These are phyloP conservation scores for Scheffersomyces quercinus DNA, from an alignment of 1,139 yeast genomes.

Conservation along the genomic window DNA sequence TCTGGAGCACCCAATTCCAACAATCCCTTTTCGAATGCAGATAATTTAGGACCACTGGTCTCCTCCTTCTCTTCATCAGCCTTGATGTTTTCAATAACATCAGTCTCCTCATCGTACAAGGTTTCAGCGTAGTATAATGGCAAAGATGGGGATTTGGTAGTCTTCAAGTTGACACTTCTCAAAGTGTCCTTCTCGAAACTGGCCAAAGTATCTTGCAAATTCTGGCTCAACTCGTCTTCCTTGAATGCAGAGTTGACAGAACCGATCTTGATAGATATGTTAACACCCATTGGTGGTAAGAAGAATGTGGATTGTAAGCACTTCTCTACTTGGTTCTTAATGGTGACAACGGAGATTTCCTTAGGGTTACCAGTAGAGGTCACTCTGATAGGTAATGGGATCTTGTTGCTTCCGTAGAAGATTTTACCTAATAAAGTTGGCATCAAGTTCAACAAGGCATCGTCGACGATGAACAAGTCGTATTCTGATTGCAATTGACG, in stretches of 20 bases:
- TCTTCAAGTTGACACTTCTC: slow-evolving; percentile 68
- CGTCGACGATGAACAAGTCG: slow-evolving; percentile 83
- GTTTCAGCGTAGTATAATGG: slow-evolving; percentile 75
- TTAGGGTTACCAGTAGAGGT: slow-evolving; percentile 33
- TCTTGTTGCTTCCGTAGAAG: slow-evolving; percentile 61
- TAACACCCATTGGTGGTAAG: slow-evolving; percentile 74
- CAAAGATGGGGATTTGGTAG: slow-evolving; percentile 73
- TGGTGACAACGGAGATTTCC: slow-evolving; percentile 55
- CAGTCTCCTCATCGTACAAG: slow-evolving; percentile 44
- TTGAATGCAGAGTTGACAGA: slow-evolving; percentile 36
- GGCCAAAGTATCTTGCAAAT: slow-evolving; percentile 57
- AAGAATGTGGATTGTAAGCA: slow-evolving; percentile 60
- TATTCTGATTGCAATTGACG: slow-evolving; percentile 60
- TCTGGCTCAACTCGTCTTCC: slow-evolving; percentile 42
- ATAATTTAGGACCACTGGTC: slow-evolving; percentile 34
- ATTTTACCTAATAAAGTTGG: slow-evolving; percentile 83
- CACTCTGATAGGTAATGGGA: slow-evolving; percentile 72
- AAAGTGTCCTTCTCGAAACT: slow-evolving; percentile 45
- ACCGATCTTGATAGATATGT: slow-evolving; percentile 70
- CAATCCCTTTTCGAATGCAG: slow-evolving; percentile 73
- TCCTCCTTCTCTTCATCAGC: slow-evolving; percentile 29
- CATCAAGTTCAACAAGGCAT: slow-evolving; percentile 72
- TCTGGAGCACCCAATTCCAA: slow-evolving; percentile 79
- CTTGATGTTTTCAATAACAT: slow-evolving; percentile 25
- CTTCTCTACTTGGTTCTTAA: slow-evolving; percentile 60